Evolutionary conservation across 495 filamentous ascomycete genomes (phyloP).

Genomic region (Echria macrotheca): DNA sequence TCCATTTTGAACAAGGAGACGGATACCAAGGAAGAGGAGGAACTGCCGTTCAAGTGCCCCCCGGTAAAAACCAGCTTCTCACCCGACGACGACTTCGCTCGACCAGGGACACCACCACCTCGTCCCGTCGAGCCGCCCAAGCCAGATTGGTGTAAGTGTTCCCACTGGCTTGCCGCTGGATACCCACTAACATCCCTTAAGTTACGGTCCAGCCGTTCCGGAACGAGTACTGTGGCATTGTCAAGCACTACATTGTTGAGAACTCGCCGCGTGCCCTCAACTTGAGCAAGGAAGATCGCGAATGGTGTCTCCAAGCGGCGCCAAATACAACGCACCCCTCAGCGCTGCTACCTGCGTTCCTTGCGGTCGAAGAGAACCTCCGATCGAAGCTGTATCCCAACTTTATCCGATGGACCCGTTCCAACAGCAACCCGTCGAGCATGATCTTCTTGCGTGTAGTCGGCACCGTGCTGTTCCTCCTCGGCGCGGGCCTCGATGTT

Average conservation of each 20-base stretch:
- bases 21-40: neutral
- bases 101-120: neutral
- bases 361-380: slow-evolving; percentile 50
- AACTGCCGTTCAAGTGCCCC: neutral
- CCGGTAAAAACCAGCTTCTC: slow-evolving; percentile 1
- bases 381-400: slow-evolving; percentile 19
- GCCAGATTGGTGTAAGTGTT: slow-evolving; percentile 29
- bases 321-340: slow-evolving; percentile 67
- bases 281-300: slow-evolving; percentile 54
- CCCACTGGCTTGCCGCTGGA: neutral
- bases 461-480: slow-evolving; percentile 43
- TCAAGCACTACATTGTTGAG: slow-evolving; percentile 59
- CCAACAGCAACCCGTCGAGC: slow-evolving; percentile 59
- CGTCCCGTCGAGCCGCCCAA: neutral
- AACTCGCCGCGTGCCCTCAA: slow-evolving; percentile 55
- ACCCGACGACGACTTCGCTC: neutral
- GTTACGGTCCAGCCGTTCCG: slow-evolving; percentile 65
- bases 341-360: slow-evolving; percentile 52
- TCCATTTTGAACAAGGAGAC: neutral
- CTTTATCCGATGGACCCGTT: slow-evolving; percentile 56
- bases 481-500: slow-evolving; percentile 48
- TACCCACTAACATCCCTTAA: neutral
- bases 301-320: slow-evolving; percentile 53
- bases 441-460: slow-evolving; percentile 55
- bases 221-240: slow-evolving; percentile 57